phyloP scores from a whole-genome alignment of 306 rosid genomes.

The Lathyrus aphaca region DNA sequence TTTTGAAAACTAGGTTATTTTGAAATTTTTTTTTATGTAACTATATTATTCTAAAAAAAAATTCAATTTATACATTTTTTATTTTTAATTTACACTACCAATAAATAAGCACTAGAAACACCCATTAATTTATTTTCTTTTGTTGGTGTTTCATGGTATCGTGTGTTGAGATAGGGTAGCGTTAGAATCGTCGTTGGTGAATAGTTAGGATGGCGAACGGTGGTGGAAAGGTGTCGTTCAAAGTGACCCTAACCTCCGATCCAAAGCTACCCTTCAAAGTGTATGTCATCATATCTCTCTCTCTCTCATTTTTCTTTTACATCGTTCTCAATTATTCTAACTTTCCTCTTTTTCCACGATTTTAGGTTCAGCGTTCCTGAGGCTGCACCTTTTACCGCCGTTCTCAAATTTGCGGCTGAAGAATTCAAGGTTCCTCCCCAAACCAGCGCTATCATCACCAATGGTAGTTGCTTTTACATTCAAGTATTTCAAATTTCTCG shows the following conservation, averaged over 20 bases:
- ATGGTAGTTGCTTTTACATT: slow-evolving; percentile 51
- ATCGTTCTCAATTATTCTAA: not conserved
- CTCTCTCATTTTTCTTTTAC: not conserved
- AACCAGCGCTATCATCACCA: slow-evolving; percentile 97
- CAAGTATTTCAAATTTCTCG: not conserved
- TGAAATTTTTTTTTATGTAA: no score
- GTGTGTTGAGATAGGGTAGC: not conserved
- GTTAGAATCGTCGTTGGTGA: not conserved
- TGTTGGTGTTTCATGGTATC: not conserved
- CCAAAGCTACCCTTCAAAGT: slow-evolving; percentile 98
- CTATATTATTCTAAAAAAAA: no score
- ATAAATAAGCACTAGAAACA: no score
- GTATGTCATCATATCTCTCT: slow-evolving; percentile 45
- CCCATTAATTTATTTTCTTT: no score
- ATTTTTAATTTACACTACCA: no score
- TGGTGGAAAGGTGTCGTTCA: slow-evolving; percentile 98
- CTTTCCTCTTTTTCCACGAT: not conserved
- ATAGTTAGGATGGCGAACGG: slow-evolving; percentile 63
- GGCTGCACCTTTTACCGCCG: slow-evolving; percentile 98
- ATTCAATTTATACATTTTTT: no score
- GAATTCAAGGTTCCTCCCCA: slow-evolving; percentile 99
- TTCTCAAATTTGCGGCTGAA: slow-evolving; percentile 93
- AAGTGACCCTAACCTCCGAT: slow-evolving; percentile 98
- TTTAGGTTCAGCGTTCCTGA: slow-evolving; percentile 95
- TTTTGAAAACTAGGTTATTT: no score